Evolutionary conservation across 331 rosid species (phyloP).

Genomic region (Pyracantha coccinea): DNA sequence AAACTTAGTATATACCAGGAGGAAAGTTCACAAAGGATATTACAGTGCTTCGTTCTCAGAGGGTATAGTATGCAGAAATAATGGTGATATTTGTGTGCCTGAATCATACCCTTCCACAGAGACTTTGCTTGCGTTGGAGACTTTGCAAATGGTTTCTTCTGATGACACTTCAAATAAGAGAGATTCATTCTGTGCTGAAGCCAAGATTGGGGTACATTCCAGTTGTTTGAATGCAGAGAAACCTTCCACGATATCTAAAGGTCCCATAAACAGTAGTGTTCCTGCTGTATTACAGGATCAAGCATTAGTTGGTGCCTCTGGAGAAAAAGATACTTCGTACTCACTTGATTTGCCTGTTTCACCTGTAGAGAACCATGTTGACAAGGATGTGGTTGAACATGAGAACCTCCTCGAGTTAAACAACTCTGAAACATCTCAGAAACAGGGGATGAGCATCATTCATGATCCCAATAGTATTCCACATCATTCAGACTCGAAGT

Average conservation of each 20-base stretch:
- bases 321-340: neutral
- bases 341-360: conserved; percentile 22
- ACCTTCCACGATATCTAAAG: conserved; percentile 2
- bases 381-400: conserved; percentile 23
- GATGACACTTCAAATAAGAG: conserved; percentile 23
- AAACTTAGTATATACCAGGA: conserved; percentile 45
- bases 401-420: conserved; percentile 20
- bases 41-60: conserved; percentile 20
- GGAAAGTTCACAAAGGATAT: conserved; percentile 30
- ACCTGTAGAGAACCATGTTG: conserved; percentile 23
- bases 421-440: conserved; percentile 19
- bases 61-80: conserved; percentile 19
- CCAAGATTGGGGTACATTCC: conserved; percentile 7
- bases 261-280: conserved; percentile 1
- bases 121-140: conserved; percentile 14
- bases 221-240: conserved; percentile 1
- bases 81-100: conserved; percentile 22
- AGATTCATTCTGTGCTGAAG: conserved; percentile 20
- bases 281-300: conserved; percentile 19
- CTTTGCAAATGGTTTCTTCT: conserved; percentile 20
- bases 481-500: conserved; percentile 22
- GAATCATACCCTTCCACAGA: conserved; percentile 24
- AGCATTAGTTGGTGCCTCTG: conserved; percentile 9
- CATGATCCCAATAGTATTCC: conserved; percentile 23
- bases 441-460: conserved; percentile 15